Conservation (phyloP, 2,329 filamentous ascomycete species). For the Akanthomyces muscarius region DNA sequence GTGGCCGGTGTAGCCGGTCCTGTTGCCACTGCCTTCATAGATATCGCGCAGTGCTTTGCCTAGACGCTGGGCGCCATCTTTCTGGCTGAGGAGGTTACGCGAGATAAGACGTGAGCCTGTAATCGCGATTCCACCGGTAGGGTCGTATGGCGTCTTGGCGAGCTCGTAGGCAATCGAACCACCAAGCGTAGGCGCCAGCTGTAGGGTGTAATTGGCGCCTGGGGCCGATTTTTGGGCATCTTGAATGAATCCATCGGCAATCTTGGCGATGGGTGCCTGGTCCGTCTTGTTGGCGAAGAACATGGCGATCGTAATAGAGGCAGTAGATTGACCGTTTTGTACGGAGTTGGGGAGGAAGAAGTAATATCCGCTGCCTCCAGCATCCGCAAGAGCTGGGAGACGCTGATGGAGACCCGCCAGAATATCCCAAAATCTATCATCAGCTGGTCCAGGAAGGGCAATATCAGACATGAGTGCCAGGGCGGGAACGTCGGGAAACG, state of each 20-base stretch:
- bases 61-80: constrained; percentile 23
- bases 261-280: constrained; percentile 7
- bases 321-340: constrained; percentile 12
- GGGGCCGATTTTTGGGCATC: constrained; percentile 5
- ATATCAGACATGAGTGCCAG: constrained; percentile 28
- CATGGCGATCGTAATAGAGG: constrained; percentile 6
- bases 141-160: constrained; percentile 18
- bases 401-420: constrained; percentile 27
- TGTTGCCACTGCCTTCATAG: constrained; percentile 11
- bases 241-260: constrained; percentile 8
- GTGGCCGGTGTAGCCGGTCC: constrained; percentile 21
- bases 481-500: constrained; percentile 35
- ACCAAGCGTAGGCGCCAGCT: neutral
- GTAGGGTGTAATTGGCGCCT: constrained; percentile 4
- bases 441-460: constrained; percentile 26
- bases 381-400: constrained; percentile 34
- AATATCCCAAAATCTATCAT: constrained; percentile 31
- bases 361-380: constrained; percentile 35
- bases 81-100: constrained; percentile 27
- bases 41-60: constrained; percentile 23
- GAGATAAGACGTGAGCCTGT: constrained; percentile 22
- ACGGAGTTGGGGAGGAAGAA: constrained; percentile 25
- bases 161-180: constrained; percentile 17
- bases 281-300: constrained; percentile 19
- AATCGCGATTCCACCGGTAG: constrained; percentile 22